phyloP scores from a whole-genome alignment of 140 eudicot genomes.

The Bidens hawaiensis region DNA sequence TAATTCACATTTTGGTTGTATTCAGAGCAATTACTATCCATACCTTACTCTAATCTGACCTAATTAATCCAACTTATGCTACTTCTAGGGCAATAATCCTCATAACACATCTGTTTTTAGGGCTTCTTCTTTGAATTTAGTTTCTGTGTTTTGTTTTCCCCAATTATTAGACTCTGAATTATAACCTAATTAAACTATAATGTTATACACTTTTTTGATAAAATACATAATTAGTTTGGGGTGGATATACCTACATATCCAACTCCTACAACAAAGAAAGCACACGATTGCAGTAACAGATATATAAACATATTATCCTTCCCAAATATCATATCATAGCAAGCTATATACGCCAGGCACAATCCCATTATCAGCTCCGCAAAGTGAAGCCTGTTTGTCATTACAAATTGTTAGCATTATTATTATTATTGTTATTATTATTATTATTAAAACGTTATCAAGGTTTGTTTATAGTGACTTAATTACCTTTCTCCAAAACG shows the following conservation, averaged over 20 bases:
- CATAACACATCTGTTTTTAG: background rate
- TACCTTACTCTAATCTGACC: background rate
- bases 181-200: background rate
- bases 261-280: conserved; percentile 61
- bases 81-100: background rate
- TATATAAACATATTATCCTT: conserved; percentile 62
- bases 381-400: conserved; percentile 51
- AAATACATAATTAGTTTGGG: conserved; percentile 26
- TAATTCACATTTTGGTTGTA: background rate
- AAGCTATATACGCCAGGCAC: conserved; percentile 52
- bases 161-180: background rate
- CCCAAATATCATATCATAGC: conserved; percentile 54
- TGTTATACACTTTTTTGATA: conserved; percentile 7
- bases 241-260: conserved; percentile 61
- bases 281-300: conserved; percentile 66
- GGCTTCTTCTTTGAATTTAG: background rate
- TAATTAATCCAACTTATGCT: background rate
- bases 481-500: conserved; percentile 58
- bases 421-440: no score
- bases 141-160: background rate
- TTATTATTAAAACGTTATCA: background rate
- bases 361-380: conserved; percentile 64
- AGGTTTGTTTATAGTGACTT: conserved; percentile 8
- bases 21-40: background rate
- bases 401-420: no score